phyloP scores from a whole-genome alignment of 108 stramenopile species.

The Skeletonema marinoi region DNA sequence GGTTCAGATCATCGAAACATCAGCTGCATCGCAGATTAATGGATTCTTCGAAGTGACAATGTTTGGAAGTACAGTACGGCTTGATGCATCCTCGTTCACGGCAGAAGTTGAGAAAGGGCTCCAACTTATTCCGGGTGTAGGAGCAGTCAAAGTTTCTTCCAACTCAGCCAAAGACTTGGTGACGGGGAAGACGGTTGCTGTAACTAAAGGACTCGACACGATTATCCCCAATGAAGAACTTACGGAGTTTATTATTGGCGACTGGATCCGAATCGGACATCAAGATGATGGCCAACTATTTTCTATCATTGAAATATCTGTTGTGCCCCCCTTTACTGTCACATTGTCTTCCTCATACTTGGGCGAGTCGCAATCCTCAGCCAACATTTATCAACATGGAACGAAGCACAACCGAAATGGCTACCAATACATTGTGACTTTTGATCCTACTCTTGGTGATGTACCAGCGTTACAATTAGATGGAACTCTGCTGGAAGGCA shows the following conservation, averaged over 20 bases:
- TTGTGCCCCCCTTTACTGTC: slow-evolving; percentile 42
- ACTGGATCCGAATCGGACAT: slow-evolving; percentile 73
- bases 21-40: slow-evolving; percentile 29
- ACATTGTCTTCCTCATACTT: slow-evolving; percentile 56
- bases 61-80: slow-evolving; percentile 16
- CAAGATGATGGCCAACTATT: slow-evolving; percentile 45
- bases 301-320: slow-evolving; percentile 45
- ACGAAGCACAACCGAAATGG: slow-evolving; percentile 26
- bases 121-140: slow-evolving; percentile 60
- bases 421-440: slow-evolving; percentile 77
- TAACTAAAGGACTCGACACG: slow-evolving; percentile 51
- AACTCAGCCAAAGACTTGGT: slow-evolving; percentile 51
- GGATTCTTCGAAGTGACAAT: slow-evolving; percentile 60
- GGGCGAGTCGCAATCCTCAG: slow-evolving; percentile 29
- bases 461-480: slow-evolving; percentile 52
- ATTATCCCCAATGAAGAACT: slow-evolving; percentile 28
- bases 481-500: slow-evolving; percentile 36
- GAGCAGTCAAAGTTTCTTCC: slow-evolving; percentile 59
- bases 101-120: slow-evolving; percentile 56
- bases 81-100: slow-evolving; percentile 36
- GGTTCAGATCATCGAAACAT: slow-evolving; percentile 73
- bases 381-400: slow-evolving; percentile 45
- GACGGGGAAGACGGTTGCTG: slow-evolving; percentile 43
- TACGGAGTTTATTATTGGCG: slow-evolving; percentile 51
- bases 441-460: slow-evolving; percentile 72